Evolutionary conservation across 106 monocot species (phyloP).

Genomic region (Dioscorea zingiberensis): DNA sequence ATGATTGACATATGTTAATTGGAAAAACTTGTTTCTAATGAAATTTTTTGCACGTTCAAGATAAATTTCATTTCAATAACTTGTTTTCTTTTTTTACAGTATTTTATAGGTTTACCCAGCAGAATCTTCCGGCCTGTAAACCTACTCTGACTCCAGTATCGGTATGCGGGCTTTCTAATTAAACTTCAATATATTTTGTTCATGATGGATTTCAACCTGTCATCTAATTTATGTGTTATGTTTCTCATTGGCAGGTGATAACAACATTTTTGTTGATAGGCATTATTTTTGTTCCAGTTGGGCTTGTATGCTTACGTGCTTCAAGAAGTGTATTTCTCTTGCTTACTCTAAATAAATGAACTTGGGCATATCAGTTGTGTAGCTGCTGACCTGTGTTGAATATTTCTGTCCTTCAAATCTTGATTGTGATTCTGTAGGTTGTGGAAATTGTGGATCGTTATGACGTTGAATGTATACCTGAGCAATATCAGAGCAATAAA

Average conservation of each 20-base stretch:
- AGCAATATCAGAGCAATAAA: constrained; percentile 69
- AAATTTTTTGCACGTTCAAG: no score
- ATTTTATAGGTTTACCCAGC: constrained; percentile 78
- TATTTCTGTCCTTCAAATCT: not conserved
- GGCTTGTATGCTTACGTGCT: constrained; percentile 59
- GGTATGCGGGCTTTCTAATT: constrained; percentile 33
- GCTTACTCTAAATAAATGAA: not conserved
- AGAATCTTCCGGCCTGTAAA: constrained; percentile 79
- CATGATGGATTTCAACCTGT: not conserved
- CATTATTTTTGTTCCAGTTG: constrained; percentile 57
- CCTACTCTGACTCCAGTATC: constrained; percentile 62
- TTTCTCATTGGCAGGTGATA: constrained; percentile 53
- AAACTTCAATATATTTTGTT: constrained; percentile 1
- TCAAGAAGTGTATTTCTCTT: constrained; percentile 49
- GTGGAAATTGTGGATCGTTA: constrained; percentile 74
- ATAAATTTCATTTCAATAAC: not conserved
- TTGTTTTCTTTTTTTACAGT: constrained; percentile 29
- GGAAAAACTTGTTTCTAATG: not conserved
- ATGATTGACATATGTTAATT: not conserved
- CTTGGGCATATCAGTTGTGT: not conserved
- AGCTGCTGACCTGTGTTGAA: no score
- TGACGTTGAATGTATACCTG: constrained; percentile 74
- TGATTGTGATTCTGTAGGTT: constrained; percentile 37
- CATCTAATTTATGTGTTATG: no score
- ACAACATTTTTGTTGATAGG: constrained; percentile 65